Percentiles rank a stretch among this genome's conserved stretches.
Conservation (phyloP, 106 monocot species). For the Alisma plantagoaquatica region DNA sequence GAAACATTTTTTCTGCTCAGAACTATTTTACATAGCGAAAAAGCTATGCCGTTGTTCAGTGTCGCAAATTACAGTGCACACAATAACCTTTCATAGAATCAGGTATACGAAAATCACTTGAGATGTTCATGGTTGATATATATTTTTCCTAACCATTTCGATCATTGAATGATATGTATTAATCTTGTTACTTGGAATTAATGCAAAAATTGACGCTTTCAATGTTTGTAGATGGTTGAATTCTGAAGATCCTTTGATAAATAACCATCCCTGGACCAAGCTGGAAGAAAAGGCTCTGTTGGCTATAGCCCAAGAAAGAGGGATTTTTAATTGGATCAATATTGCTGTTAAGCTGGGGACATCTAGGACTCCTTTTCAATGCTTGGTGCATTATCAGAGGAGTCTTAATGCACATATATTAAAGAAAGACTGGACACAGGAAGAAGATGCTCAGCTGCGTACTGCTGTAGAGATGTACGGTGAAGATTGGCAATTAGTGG, state of each 20-base stretch:
- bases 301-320: constrained; percentile 64
- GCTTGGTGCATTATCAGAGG: constrained; percentile 82
- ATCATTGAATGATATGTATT: too few relatives aligned
- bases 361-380: constrained; percentile 86
- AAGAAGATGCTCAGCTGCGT: constrained; percentile 67
- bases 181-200: too few relatives aligned
- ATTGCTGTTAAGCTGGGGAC: constrained; percentile 52
- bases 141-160: too few relatives aligned
- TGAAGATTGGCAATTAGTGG: constrained; percentile 72
- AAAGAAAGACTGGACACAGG: constrained; percentile 78
- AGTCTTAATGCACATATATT: constrained; percentile 95
- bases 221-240: constrained; percentile 64
- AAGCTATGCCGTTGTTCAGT: too few relatives aligned
- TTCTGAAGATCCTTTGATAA: constrained; percentile 81
- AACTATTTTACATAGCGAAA: too few relatives aligned
- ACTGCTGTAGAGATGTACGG: constrained; percentile 72
- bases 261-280: constrained; percentile 59
- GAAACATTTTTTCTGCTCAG: too few relatives aligned
- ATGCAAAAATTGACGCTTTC: too few relatives aligned
- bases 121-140: too few relatives aligned
- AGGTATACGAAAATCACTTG: too few relatives aligned
- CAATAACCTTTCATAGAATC: too few relatives aligned
- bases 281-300: constrained; percentile 89
- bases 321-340: constrained; percentile 84
- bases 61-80: too few relatives aligned